phyloP scores from a whole-genome alignment of 148 eudicot species.

The Hydrangea macrophylla region DNA sequence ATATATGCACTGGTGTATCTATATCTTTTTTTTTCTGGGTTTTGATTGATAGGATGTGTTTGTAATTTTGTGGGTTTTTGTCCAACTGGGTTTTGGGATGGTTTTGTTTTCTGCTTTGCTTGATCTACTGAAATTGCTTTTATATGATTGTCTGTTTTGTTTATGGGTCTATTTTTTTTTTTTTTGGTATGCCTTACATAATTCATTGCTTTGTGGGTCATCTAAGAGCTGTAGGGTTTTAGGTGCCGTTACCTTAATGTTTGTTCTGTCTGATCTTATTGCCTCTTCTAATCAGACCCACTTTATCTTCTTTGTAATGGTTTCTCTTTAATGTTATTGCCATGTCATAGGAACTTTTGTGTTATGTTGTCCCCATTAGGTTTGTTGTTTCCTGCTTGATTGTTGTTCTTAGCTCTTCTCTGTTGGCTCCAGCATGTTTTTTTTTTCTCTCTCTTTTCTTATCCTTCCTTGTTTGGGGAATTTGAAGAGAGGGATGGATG shows the following conservation, averaged over 20 bases:
- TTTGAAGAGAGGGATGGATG: too few relatives aligned
- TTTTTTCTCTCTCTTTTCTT: too few relatives aligned
- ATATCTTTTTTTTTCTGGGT: constrained; percentile 1
- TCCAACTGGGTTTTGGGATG: background rate
- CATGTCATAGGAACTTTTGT: background rate
- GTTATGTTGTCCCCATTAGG: background rate
- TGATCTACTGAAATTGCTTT: background rate
- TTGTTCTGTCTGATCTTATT: background rate
- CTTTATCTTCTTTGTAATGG: background rate
- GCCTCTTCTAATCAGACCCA: background rate
- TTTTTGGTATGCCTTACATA: background rate
- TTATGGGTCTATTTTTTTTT: background rate
- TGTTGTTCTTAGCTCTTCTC: constrained; percentile 6
- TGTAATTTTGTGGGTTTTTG: constrained; percentile 9
- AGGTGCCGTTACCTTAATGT: background rate
- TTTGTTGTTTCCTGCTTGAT: background rate
- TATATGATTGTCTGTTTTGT: background rate
- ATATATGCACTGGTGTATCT: background rate
- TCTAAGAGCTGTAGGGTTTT: background rate
- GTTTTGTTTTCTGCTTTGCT: background rate
- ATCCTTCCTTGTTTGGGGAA: too few relatives aligned
- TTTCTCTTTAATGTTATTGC: background rate
- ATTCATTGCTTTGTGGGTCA: background rate
- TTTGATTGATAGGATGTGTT: constrained; percentile 1
- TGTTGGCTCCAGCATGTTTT: background rate